Percentiles rank a stretch among this genome's conserved stretches.
These are phyloP conservation scores for Trametes sanguinea DNA, from an alignment of 768 basidiomycete genomes.

Conservation along the genomic window DNA sequence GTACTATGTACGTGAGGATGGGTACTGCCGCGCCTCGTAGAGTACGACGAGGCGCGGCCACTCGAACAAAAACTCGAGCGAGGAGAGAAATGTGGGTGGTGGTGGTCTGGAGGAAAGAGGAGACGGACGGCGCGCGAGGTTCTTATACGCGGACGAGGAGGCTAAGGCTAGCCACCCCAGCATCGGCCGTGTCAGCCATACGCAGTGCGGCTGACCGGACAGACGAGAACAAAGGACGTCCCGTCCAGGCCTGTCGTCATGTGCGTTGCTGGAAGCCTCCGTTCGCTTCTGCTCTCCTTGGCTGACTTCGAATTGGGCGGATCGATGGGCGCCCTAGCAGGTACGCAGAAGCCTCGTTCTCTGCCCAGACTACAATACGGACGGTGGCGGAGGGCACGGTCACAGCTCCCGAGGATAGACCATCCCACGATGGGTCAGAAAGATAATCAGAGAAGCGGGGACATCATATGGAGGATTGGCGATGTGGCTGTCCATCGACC, in stretches of 20 bases:
- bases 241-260: not conserved
- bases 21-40: conserved; percentile 1
- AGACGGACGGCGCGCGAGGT: not conserved
- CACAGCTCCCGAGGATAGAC: not conserved
- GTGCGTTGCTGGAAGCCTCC: not conserved
- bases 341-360: not conserved
- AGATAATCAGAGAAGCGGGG: conserved; percentile 15
- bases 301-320: conserved; percentile 16
- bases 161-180: not conserved
- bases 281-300: not conserved
- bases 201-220: not conserved
- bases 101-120: conserved; percentile 4
- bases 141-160: not conserved
- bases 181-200: not conserved
- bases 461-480: not conserved
- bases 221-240: not conserved
- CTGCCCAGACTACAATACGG: not conserved
- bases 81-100: not conserved
- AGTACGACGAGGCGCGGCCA: not conserved
- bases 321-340: conserved; percentile 11
- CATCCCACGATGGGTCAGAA: not conserved
- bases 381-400: not conserved
- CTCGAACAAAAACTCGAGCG: conserved; percentile 8
- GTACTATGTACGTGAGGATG: not conserved
- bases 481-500: not conserved